Base-by-base conservation (phyloP, 1,284 basidiomycete genomes). In the Cutaneotrichosporon cyanovorans region DNA sequence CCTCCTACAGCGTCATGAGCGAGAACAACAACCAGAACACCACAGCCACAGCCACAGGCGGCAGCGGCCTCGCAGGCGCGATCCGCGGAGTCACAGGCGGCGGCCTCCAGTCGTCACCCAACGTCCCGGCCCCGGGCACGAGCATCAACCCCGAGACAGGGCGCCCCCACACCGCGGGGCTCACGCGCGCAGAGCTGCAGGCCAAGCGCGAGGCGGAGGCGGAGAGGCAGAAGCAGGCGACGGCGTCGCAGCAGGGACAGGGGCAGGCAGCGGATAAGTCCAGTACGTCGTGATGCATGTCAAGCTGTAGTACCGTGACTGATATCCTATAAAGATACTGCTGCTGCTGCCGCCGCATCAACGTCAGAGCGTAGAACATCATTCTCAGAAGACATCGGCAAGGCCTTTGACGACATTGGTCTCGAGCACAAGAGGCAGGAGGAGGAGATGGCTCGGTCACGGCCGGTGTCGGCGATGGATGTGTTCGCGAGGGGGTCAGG, bases 171-270 rank as follows among this genome's bases (percentile, higher is more conserved):
- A 54, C 55, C 0, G 63, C 63, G 14, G 66, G 66, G 10, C 33
- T 69, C 15, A 69, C 66, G 14, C 57, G 62, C 14, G 64, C 51
- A 4, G 61, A 69, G 53, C 51, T 69, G 8, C 50, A 56, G 18
- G 57, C 54, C 5, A 62, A 59, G 50, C 42, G 48, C 15, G 61
- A 53, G 37, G 38, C 75, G 64, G 53, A 79, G 70, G 58, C 77
- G 11, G 39, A 14, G 14, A 8, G 32, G 8, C 32, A 34, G 32
- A 16, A 34, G 8, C 9, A 8, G 9, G 8, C 15, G 30, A 8
- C 8, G 9, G 8, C 30, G 30, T 31, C 30, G 30, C 30, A 8
- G 15, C 30, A 31, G 30, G 15, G 30, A 31, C 8, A 9, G 32
- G 14, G 8, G 7, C 32, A 34, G 32, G 9, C 6, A 15, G 14